A percentile compares a stretch with the other conserved stretches of the same genome.
Evolutionary conservation across 257 asterid genomes (phyloP).

Genomic region (Lycium ferocissimum): DNA sequence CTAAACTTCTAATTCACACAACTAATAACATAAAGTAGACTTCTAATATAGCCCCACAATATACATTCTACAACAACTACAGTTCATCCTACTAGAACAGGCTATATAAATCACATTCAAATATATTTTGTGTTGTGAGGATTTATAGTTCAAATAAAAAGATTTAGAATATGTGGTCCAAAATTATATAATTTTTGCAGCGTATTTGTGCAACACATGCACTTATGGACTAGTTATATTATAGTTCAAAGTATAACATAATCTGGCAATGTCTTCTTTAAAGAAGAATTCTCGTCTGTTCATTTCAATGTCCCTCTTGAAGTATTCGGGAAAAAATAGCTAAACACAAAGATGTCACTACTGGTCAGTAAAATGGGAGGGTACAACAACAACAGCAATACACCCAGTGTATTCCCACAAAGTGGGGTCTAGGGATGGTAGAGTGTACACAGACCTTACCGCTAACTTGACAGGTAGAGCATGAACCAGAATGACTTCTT

Average conservation of each 20-base stretch:
- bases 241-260: not conserved
- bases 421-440: too few species aligned
- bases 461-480: too few species aligned
- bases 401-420: too few species aligned
- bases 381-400: too few species aligned
- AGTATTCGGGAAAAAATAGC: not conserved
- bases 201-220: not conserved
- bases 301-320: not conserved
- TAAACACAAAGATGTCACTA: not conserved
- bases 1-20: not conserved
- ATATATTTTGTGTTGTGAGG: not conserved
- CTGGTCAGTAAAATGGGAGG: not conserved
- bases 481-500: not conserved
- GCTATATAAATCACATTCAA: not conserved
- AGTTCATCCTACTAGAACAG: constrained; percentile 5
- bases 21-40: not conserved
- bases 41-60: not conserved
- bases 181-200: not conserved
- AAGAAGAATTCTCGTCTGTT: constrained; percentile 22
- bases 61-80: not conserved
- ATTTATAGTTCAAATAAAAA: not conserved
- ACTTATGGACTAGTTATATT: not conserved
- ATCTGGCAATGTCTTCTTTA: not conserved
- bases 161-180: not conserved
- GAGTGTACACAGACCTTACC: too few species aligned